phyloP scores from a whole-genome alignment of 192 early-diverging fungal species.

The Spizellomyces sp. region DNA sequence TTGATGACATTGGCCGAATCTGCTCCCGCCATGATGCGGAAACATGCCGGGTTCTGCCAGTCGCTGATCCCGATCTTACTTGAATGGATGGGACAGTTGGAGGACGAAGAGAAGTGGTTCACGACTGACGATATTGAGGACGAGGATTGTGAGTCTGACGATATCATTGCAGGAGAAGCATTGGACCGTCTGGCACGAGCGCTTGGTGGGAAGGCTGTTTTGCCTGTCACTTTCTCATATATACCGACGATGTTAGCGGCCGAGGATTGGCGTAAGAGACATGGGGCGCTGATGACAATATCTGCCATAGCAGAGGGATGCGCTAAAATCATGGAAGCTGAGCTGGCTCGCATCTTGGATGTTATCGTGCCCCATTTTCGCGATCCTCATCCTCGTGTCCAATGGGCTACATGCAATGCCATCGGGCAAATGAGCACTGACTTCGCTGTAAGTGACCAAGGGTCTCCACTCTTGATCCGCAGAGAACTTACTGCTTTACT shows the following conservation, averaged over 20 bases:
- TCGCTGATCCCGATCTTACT: slow-evolving; percentile 85
- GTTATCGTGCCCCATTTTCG: slow-evolving; percentile 79
- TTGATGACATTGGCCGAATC: slow-evolving; percentile 89
- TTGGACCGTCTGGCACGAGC: slow-evolving; percentile 88
- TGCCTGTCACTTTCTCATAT: slow-evolving; percentile 83
- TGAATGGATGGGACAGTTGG: slow-evolving; percentile 94
- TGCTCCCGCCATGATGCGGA: slow-evolving; percentile 87
- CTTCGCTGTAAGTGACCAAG: slow-evolving; percentile 59
- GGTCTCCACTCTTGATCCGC: not conserved
- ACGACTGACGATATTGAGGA: slow-evolving; percentile 86
- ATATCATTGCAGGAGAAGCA: slow-evolving; percentile 92
- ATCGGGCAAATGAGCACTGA: slow-evolving; percentile 98
- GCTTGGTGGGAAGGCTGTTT: slow-evolving; percentile 81
- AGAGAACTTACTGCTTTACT: not conserved
- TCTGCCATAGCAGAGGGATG: slow-evolving; percentile 98
- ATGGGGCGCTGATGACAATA: slow-evolving; percentile 92
- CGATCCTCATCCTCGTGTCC: slow-evolving; percentile 93
- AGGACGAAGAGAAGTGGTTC: slow-evolving; percentile 90
- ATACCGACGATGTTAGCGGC: slow-evolving; percentile 89
- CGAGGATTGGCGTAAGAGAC: slow-evolving; percentile 84
- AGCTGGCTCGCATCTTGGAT: slow-evolving; percentile 79
- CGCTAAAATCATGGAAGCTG: slow-evolving; percentile 88
- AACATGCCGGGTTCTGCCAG: slow-evolving; percentile 77
- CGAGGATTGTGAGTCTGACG: slow-evolving; percentile 85
- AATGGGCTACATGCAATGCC: slow-evolving; percentile 95